phyloP scores from a whole-genome alignment of 192 early-diverging fungal species.

The Linnemannia zychae region DNA sequence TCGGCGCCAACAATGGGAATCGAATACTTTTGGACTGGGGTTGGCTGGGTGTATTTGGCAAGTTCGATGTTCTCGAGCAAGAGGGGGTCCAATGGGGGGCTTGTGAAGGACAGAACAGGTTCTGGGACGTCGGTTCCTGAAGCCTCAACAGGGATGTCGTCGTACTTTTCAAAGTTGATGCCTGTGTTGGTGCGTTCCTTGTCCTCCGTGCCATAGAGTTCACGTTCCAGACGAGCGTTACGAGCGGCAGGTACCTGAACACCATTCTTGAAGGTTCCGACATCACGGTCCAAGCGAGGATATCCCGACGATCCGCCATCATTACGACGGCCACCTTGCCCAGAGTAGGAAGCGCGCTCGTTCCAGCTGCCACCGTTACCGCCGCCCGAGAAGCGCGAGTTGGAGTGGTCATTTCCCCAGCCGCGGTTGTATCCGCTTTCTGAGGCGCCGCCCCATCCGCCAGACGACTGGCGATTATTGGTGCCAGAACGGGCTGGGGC shows the following conservation, averaged over 20 bases:
- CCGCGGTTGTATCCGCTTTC: constrained; percentile 55
- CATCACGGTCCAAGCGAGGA: constrained; percentile 39
- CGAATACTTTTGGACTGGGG: constrained; percentile 96
- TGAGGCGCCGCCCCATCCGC: constrained; percentile 48
- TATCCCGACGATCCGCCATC: constrained; percentile 29
- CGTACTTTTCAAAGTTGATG: constrained; percentile 99
- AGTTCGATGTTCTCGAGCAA: constrained; percentile 91
- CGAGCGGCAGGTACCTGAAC: constrained; percentile 81
- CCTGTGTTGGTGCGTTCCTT: constrained; percentile 84
- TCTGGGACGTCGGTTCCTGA: constrained; percentile 77
- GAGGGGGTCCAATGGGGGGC: constrained; percentile 82
- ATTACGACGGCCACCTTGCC: constrained; percentile 44
- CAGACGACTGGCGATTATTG: constrained; percentile 12
- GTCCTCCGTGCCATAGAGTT: constrained; percentile 85
- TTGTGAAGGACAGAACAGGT: constrained; percentile 60
- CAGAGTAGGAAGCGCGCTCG: constrained; percentile 58
- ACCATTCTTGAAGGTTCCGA: constrained; percentile 65
- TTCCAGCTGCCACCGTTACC: constrained; percentile 40
- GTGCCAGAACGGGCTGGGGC: constrained; percentile 24
- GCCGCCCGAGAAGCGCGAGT: constrained; percentile 22
- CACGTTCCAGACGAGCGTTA: constrained; percentile 82
- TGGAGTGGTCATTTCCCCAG: constrained; percentile 42
- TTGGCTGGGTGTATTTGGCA: constrained; percentile 87
- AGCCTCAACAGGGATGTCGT: constrained; percentile 97
- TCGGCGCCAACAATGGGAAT: constrained; percentile 84